Conservation (phyloP, 108 stramenopile species). For the Schizochytrium sp. region DNA sequence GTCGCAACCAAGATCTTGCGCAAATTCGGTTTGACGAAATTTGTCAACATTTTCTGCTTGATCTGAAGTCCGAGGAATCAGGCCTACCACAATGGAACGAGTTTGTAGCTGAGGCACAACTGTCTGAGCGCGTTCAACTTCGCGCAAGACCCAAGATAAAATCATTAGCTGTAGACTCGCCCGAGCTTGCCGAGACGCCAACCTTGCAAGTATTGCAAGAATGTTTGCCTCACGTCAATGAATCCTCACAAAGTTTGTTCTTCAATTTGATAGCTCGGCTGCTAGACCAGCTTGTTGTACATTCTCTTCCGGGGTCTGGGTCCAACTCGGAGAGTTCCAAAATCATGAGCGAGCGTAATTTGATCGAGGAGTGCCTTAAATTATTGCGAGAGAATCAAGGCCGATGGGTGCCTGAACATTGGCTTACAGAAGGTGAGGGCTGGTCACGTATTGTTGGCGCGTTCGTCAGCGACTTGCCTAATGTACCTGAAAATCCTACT, state of each 20-base stretch:
- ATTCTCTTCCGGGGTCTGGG: background rate
- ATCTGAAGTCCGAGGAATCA: background rate
- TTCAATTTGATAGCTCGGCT: background rate
- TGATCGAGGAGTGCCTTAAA: background rate
- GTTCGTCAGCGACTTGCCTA: background rate
- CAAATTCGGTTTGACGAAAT: background rate
- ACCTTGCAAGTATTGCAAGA: background rate
- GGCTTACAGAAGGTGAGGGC: background rate
- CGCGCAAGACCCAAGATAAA: too few species aligned
- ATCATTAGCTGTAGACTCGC: background rate
- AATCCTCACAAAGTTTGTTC: background rate
- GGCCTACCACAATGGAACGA: conserved; percentile 25
- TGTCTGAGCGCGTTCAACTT: background rate
- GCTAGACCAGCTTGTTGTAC: background rate
- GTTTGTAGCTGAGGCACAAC: background rate
- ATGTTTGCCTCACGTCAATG: background rate
- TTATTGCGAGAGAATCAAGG: background rate
- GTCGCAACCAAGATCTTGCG: background rate
- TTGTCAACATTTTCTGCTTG: background rate
- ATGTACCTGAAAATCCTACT: background rate
- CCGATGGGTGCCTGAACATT: background rate
- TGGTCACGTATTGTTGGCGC: conserved; percentile 6
- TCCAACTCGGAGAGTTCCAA: background rate
- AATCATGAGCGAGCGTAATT: background rate
- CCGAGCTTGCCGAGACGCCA: background rate